Conservation (phyloP, 169 alveolate species). For the Cryptosporidium sp. region DNA sequence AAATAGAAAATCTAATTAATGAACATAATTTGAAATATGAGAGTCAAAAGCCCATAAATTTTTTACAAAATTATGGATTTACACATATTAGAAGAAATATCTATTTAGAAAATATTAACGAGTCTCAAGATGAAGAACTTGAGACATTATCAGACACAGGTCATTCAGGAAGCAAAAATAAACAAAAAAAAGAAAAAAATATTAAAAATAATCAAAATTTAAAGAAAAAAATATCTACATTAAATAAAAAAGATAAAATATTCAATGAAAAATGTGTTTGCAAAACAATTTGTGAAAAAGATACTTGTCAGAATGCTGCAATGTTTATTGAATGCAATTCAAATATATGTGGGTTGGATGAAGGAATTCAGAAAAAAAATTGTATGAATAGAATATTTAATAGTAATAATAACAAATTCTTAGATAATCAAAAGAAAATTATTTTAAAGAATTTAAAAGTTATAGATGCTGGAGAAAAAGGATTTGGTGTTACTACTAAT, state of each 20-base stretch:
- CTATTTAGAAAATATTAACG: slow-evolving; percentile 12
- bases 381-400: slow-evolving; percentile 79
- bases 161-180: not conserved
- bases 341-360: slow-evolving; percentile 77
- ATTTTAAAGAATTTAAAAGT: slow-evolving; percentile 62
- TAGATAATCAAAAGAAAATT: slow-evolving; percentile 51
- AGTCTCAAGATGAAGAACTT: not conserved
- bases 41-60: not conserved
- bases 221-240: not conserved
- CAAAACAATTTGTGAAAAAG: slow-evolving; percentile 74
- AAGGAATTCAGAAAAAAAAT: slow-evolving; percentile 69
- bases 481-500: slow-evolving; percentile 84
- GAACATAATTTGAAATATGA: not conserved
- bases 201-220: not conserved
- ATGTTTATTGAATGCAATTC: slow-evolving; percentile 78
- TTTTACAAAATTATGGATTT: slow-evolving; percentile 3
- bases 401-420: slow-evolving; percentile 32
- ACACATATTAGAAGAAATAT: slow-evolving; percentile 38
- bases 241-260: slow-evolving; percentile 8
- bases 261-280: slow-evolving; percentile 72
- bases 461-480: slow-evolving; percentile 80
- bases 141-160: not conserved
- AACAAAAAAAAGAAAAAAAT: not conserved
- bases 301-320: slow-evolving; percentile 77
- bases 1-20: not conserved